Evolutionary conservation across 108 stramenopile genomes (phyloP), one percentile per base, ranked within the genome.

Genomic region (Discostella pseudostelligera): DNA sequence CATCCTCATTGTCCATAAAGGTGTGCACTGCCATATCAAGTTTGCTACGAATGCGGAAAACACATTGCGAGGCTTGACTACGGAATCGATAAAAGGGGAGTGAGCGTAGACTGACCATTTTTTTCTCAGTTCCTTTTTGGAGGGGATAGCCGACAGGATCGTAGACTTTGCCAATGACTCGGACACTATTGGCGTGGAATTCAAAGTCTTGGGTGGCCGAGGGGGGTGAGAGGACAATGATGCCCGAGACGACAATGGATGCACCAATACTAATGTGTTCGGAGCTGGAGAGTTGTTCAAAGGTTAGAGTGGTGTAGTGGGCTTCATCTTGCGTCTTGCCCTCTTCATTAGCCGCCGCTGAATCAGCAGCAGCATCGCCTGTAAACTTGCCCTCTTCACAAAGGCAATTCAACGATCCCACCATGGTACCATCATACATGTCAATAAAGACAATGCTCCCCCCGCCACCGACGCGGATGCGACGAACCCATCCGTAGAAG

Each of bases 61-160:
- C 75, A 29, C 70, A 67, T 56, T 86, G 85, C 13, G 75, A 61
- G 16, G 81, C 74, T 42, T 81, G 85, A 12, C 79, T 64, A 0
- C 86, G 81, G 50, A 87, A 84, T 37, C 86, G 68, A 42, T 82
- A 62, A 53, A 82, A 82, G 58, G 77, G 78, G 11, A 81, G 65
- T 20, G 67, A 61, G 9, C 86, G 81, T 11, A 87, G 51, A 12
- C 73, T 71, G 10, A 69, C 53, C 59, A 82, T 79, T 49, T 87
- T 87, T 56, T 87, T 87, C 48, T 81, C 66, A 12, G 81, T 87
- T 0, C 81, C 79, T 59, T 87, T 87, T 58, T 87, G 86, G 24
- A 87, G 66, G 12, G 86, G 86, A 37, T 87, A 87, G 11, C 28
- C 56, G 10, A 65, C 60, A 26, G 83, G 79, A 51, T 87, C 83